Base-by-base conservation (phyloP, 2,329 filamentous ascomycete genomes). In the Claviceps quebecensis region DNA sequence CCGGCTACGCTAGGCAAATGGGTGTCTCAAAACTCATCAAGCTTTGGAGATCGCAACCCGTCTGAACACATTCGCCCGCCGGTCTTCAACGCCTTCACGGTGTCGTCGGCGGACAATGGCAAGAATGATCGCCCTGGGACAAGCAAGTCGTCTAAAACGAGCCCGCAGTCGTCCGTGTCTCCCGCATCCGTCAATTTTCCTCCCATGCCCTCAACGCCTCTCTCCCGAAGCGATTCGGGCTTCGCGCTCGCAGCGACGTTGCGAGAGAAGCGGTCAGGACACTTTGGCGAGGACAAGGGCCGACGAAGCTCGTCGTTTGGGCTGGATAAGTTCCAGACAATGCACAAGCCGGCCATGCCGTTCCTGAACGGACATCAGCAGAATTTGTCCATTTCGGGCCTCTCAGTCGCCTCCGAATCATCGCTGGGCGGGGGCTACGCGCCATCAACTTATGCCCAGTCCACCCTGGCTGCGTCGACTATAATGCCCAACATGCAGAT, bases 241-340 rank as follows among this genome's bases (percentile, higher is more conserved):
- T 94, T 93, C 66, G 86, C 87, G 38, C 72, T 95, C 52, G 84
- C 90, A 56, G 81, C 86, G 17, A 95, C 87, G 4, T 72, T 98
- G 52, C 82, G 89, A 36, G 93, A 97, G 69, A 98, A 97, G 72
- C 81, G 91, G 49, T 97, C 93, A 3, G 90, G 87, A 1, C 88
- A 96, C 64, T 95, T 97, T 58, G 65, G 66, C n/a, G 86, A 93
- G 60, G 80, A 84, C 56, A 71, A 76, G 57, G 85, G 85, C n/a
- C 80, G 90, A 54, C 81, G 91, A 57, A 96, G 90, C 70, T 95
- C 90, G n/a, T 95, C 90, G 1, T 94, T 95, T 67, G 87, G 84
- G 34, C 74, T 90, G 62, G 87, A 87, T 58, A 83, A 81, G 64
- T 77, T 82, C 57, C 76, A 75, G 39, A 80, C 82, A 1, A 68